Conservation (phyloP, 2,329 filamentous ascomycete species). For the Sporothrix sp. region DNA sequence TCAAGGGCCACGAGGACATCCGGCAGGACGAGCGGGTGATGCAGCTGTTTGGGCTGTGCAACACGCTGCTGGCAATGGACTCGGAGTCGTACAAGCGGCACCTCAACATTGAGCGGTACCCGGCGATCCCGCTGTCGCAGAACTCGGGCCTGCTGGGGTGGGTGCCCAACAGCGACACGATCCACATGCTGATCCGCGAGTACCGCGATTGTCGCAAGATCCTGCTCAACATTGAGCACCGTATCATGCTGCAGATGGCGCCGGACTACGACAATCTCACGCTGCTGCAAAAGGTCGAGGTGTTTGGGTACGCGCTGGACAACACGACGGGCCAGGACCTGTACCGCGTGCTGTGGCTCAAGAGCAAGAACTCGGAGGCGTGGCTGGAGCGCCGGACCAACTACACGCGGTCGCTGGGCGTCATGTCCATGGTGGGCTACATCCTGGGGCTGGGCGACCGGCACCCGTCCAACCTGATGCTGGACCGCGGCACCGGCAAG, state of each 20-base stretch:
- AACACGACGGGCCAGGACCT: constrained; percentile 98
- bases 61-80: constrained; percentile 87
- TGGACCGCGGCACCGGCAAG: constrained; percentile 90
- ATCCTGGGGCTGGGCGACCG: constrained; percentile 94
- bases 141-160: constrained; percentile 92
- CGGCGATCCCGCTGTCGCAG: constrained; percentile 93
- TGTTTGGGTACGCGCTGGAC: constrained; percentile 97
- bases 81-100: constrained; percentile 96
- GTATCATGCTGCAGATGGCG: constrained; percentile 99
- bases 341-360: constrained; percentile 95
- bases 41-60: constrained; percentile 97
- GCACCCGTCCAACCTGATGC: constrained; percentile 95
- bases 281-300: constrained; percentile 99
- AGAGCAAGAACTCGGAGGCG: constrained; percentile 94
- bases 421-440: constrained; percentile 99
- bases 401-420: constrained; percentile 90
- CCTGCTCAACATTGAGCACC: constrained; percentile 95
- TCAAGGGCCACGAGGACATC: constrained; percentile 99
- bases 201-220: constrained; percentile 97
- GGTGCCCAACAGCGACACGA: constrained; percentile 94
- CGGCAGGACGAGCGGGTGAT: constrained; percentile 98
- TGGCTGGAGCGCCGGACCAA: constrained; percentile 98
- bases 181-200: constrained; percentile 93
- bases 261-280: constrained; percentile 98
- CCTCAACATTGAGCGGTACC: constrained; percentile 90